Evolutionary conservation across 2,329 filamentous ascomycete species (phyloP), one percentile per base, ranked within the genome.

Genomic region (Cladosporium velox): DNA sequence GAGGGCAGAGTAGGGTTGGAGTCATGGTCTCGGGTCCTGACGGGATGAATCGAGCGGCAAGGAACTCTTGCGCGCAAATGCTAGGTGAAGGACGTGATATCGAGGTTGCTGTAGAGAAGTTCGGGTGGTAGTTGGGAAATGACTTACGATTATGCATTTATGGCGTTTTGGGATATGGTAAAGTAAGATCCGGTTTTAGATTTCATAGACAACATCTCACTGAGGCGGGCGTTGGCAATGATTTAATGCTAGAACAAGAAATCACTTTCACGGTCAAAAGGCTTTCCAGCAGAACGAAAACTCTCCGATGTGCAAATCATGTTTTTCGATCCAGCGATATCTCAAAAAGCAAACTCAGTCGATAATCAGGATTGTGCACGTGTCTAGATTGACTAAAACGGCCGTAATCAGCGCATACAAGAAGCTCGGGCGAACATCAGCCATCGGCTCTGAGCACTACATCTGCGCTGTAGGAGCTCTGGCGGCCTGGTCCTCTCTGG

Each of bases 11-110:
- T 34, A 28, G 72, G 4, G 67, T 65, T 26, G 84, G 83, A 0
- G 81, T 88, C 1, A 83, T 89, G 1, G 86, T 87, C 2, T 88
- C 85, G 34, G 88, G 88, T 0, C 88, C 88, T 2, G 86, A 90
- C 72, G 82, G 83, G 1, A 77, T 90, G 74, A 88, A 89, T 59
- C 77, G 87, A 35, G 79, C 79, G 63, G 85, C 87, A n/a, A 80
- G 87, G 70, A 90, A 90, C 74, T 77, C 79, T 2, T 87, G 84
- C 73, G 83, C 86, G 1, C 72, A 72, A 6, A 76, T 86, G 66
- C 78, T 86, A 11, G 74, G 77, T 62, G 69, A 78, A 8, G 87
- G 87, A 0, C 74, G 74, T 58, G 73, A 84, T 71, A 77, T 90
- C 3, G 75, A 81, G 64, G 79, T 90, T 59, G 78, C 81, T 32